Percentiles rank a stretch among this genome's conserved stretches.
phyloP scores from a whole-genome alignment of 176 grass and related monocot genomes.

The Raddia guianensis region DNA sequence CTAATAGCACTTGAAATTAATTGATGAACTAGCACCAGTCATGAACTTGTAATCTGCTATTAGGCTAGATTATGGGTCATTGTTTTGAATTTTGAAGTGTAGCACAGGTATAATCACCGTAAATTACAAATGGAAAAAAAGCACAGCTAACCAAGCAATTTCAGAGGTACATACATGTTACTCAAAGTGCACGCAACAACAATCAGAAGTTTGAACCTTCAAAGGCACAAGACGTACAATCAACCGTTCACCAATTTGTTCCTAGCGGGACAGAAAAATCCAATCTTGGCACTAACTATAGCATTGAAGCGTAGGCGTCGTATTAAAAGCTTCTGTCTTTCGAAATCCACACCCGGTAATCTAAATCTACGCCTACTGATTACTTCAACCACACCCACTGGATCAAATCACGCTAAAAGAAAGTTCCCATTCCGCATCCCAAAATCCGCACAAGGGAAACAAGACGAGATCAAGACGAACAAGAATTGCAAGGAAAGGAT shows the following conservation, averaged over 20 bases:
- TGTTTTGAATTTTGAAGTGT: neutral
- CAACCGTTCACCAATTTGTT: neutral
- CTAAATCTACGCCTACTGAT: neutral
- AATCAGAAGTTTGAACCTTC: neutral
- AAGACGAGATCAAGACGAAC: neutral
- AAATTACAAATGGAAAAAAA: neutral
- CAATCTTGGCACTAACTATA: neutral
- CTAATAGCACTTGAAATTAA: neutral
- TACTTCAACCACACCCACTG: neutral
- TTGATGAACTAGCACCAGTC: neutral
- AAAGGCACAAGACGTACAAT: neutral
- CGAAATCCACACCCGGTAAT: neutral
- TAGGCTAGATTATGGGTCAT: neutral
- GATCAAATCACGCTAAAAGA: conserved; percentile 20
- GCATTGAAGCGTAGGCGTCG: neutral
- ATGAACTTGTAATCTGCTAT: neutral
- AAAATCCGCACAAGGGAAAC: neutral
- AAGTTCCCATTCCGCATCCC: neutral
- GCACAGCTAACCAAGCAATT: neutral
- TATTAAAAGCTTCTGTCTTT: neutral
- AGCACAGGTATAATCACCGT: neutral
- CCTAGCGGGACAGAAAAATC: conserved; percentile 1
- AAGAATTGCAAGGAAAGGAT: neutral
- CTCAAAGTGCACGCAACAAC: too few relatives aligned
- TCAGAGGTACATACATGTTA: neutral